phyloP scores from a whole-genome alignment of 306 rosid genomes.

The Canavalia gladiata region DNA sequence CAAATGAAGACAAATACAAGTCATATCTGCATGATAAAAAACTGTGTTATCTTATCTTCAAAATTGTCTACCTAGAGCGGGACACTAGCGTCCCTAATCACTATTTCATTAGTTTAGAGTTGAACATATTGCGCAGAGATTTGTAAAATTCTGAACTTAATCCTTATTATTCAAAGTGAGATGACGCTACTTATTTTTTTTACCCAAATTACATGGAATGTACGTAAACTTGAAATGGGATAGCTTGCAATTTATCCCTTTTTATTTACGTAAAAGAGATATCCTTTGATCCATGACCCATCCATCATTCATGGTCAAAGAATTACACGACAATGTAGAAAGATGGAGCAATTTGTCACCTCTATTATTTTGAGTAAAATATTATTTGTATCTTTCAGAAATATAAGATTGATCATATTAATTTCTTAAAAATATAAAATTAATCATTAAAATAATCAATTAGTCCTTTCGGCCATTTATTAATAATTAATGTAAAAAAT shows the following conservation, averaged over 20 bases:
- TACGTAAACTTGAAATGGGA: not conserved
- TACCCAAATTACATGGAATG: not conserved
- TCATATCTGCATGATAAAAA: not conserved
- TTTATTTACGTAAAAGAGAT: not conserved
- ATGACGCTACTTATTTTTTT: not conserved
- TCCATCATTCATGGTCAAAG: not conserved
- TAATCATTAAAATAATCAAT: no score
- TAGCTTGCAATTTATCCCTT: not conserved
- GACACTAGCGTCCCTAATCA: constrained; percentile 5
- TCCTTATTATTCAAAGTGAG: not conserved
- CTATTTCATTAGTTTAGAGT: not conserved
- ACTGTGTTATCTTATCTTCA: not conserved
- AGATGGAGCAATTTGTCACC: not conserved
- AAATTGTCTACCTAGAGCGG: not conserved
- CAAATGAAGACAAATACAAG: constrained; percentile 4
- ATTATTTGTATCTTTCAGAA: no score
- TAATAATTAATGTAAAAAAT: no score
- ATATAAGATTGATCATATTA: no score
- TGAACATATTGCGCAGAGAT: not conserved
- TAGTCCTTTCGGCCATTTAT: no score
- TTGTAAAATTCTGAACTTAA: not conserved
- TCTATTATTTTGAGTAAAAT: not conserved
- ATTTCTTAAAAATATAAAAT: no score
- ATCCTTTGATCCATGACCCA: not conserved
- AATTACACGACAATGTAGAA: not conserved